A percentile compares a stretch with the other conserved stretches of the same genome.
Evolutionary conservation across 192 early-diverging fungal genomes (phyloP).

Genomic region (Thamnidium elegans): DNA sequence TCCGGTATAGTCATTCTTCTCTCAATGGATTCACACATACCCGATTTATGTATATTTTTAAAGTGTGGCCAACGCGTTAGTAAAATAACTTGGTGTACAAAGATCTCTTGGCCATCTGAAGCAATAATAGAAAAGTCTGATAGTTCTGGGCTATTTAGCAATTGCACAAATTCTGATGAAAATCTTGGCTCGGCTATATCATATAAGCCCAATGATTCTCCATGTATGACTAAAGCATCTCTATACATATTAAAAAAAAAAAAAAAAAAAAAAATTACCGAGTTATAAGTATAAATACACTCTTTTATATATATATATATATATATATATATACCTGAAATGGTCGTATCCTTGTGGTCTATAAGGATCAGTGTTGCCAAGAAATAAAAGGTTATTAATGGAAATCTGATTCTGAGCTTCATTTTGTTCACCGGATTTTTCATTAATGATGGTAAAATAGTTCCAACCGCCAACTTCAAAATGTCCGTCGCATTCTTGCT

Average conservation of each 20-base stretch:
- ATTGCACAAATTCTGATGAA: conserved; percentile 40
- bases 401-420: conserved; percentile 30
- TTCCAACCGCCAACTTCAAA: conserved; percentile 56
- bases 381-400: conserved; percentile 43
- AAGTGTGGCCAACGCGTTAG: conserved; percentile 62
- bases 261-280: background rate
- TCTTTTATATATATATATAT: too few species aligned
- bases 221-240: conserved; percentile 51
- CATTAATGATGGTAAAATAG: conserved; percentile 50
- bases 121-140: conserved; percentile 54
- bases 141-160: conserved; percentile 52
- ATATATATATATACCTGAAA: conserved; percentile 33
- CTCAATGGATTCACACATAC: conserved; percentile 49
- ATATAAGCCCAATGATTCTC: conserved; percentile 53
- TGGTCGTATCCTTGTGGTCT: conserved; percentile 55
- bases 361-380: conserved; percentile 53
- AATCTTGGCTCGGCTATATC: conserved; percentile 44
- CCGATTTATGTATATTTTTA: conserved; percentile 45
- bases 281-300: background rate
- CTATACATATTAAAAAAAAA: conserved; percentile 16
- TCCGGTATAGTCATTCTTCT: conserved; percentile 50
- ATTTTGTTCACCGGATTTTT: conserved; percentile 26
- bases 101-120: conserved; percentile 41
- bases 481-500: conserved; percentile 44
- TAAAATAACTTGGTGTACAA: conserved; percentile 54